Evolutionary conservation across 345 rosid species (phyloP).

Genomic region (Syzygium grande): DNA sequence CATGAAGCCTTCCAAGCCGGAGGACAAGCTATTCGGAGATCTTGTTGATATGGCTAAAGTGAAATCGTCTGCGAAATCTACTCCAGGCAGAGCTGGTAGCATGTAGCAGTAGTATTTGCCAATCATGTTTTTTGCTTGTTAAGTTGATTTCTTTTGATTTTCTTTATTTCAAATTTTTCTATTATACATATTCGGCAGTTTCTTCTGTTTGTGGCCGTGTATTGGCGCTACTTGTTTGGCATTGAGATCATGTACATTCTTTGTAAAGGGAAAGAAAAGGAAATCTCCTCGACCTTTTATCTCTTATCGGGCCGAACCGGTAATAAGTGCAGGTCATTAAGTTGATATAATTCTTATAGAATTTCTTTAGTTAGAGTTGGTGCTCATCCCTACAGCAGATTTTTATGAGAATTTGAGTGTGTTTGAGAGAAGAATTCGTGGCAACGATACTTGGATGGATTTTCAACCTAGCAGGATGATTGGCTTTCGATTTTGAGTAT

Average conservation of each 20-base stretch:
- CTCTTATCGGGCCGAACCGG: neutral
- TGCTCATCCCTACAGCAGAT: neutral
- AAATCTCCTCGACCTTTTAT: neutral
- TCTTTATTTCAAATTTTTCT: neutral
- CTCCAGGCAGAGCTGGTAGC: slow-evolving; percentile 73
- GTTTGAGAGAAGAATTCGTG: neutral
- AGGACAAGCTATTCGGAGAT: slow-evolving; percentile 93
- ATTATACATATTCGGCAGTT: slow-evolving; percentile 11
- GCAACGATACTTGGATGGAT: neutral
- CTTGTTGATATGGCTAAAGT: slow-evolving; percentile 86
- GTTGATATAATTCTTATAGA: neutral
- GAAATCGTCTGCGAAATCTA: slow-evolving; percentile 50
- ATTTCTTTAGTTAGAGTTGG: neutral
- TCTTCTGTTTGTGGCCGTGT: slow-evolving; percentile 6
- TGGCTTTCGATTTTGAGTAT: neutral
- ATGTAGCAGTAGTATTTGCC: slow-evolving; percentile 32
- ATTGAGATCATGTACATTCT: slow-evolving; percentile 40
- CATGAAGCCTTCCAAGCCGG: slow-evolving; percentile 54
- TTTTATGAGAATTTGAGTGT: neutral
- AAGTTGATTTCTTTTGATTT: neutral
- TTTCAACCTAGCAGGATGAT: neutral
- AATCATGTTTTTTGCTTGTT: slow-evolving; percentile 6
- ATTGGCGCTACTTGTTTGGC: slow-evolving; percentile 24
- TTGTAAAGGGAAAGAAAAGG: slow-evolving; percentile 29
- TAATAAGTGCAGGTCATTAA: neutral